phyloP scores from a whole-genome alignment of 129 eudicot species.

The Arctium minus region DNA sequence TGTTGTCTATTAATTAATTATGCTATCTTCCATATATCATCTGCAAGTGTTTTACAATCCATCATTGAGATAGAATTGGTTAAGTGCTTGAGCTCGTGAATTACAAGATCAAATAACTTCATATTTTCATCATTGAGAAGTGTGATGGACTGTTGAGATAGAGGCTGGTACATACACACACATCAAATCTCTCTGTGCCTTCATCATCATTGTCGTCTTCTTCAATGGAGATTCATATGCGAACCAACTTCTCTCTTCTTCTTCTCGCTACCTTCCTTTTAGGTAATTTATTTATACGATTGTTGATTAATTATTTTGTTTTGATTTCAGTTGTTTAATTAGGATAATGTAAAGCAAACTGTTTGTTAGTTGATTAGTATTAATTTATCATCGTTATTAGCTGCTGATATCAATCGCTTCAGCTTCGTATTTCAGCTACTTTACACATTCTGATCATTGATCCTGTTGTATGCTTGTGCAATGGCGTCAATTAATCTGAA shows the following conservation, averaged over 20 bases:
- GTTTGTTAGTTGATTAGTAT: not conserved
- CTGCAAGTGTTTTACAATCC: too few relatives aligned
- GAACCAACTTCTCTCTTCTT: not conserved
- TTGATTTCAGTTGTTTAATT: not conserved
- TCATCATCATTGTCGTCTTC: constrained; percentile 3
- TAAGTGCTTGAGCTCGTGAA: too few relatives aligned
- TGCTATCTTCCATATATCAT: too few relatives aligned
- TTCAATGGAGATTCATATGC: constrained; percentile 12
- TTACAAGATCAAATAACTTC: too few relatives aligned
- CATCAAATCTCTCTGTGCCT: constrained; percentile 16
- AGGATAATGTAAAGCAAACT: not conserved
- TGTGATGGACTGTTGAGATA: too few relatives aligned
- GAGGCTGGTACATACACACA: too few relatives aligned
- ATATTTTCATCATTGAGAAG: too few relatives aligned
- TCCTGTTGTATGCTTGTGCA: not conserved
- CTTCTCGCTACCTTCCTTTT: constrained; percentile 18
- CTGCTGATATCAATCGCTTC: constrained; percentile 9
- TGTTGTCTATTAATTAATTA: too few relatives aligned
- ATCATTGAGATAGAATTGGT: too few relatives aligned
- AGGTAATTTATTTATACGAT: not conserved
- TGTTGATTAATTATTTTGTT: not conserved
- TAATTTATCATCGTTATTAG: not conserved
- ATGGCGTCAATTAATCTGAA: not conserved
- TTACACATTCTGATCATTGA: not conserved
- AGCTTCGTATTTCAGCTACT: not conserved